Percentiles rank a stretch among this genome's conserved stretches.
phyloP scores from a whole-genome alignment of 2,329 filamentous ascomycete species.

The Didymosphaeria variabile region DNA sequence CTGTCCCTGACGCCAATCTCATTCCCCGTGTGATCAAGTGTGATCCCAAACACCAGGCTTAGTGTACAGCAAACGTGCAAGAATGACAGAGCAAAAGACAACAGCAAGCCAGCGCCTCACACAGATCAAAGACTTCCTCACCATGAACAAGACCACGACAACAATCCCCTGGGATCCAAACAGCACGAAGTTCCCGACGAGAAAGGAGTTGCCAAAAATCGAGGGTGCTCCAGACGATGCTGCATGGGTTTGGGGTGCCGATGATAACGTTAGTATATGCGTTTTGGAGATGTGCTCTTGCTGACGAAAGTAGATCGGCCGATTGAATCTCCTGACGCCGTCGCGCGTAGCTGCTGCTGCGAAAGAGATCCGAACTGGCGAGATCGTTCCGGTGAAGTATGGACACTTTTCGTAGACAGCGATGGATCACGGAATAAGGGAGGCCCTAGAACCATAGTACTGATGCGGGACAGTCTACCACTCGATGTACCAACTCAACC shows the following conservation, averaged over 20 bases:
- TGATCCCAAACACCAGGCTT: neutral
- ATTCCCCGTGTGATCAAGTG: neutral
- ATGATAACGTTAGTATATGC: constrained; percentile 57
- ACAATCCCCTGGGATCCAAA: constrained; percentile 65
- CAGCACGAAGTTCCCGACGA: constrained; percentile 60
- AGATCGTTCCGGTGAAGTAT: constrained; percentile 64
- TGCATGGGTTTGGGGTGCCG: constrained; percentile 68
- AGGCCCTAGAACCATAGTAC: neutral
- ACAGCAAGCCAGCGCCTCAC: constrained; percentile 49
- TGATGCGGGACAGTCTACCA: constrained; percentile 55
- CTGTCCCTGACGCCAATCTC: too few relatives aligned
- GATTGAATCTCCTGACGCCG: constrained; percentile 66
- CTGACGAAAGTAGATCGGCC: constrained; percentile 50
- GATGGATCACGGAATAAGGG: too few relatives aligned
- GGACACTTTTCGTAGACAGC: constrained; percentile 6
- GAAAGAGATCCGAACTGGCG: constrained; percentile 63
- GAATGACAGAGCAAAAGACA: constrained; percentile 47
- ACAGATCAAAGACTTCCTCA: constrained; percentile 57
- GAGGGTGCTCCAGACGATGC: constrained; percentile 63
- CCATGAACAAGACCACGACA: constrained; percentile 56
- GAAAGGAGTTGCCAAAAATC: constrained; percentile 62
- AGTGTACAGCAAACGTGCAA: constrained; percentile 4
- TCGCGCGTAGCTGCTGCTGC: constrained; percentile 62
- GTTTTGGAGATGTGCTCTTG: neutral
- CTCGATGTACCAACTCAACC: constrained; percentile 62